A percentile compares a stretch with the other conserved stretches of the same genome.
Conservation (phyloP, 768 basidiomycete genomes). For the Rhizopogon sp. region DNA sequence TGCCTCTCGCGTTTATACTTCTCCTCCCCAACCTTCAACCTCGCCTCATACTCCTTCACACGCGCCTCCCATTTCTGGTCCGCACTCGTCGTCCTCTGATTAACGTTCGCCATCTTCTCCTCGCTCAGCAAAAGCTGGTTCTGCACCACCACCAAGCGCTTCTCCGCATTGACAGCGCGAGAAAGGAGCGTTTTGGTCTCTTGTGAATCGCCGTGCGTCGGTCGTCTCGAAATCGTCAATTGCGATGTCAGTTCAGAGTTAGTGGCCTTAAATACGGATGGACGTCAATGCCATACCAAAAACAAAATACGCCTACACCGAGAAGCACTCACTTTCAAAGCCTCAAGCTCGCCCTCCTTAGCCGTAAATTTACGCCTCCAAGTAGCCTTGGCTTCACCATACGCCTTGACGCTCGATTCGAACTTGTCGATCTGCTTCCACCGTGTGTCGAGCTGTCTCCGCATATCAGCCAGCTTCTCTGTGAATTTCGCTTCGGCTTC, state of each 20-base stretch:
- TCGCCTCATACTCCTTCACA: constrained; percentile 87
- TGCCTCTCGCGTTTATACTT: constrained; percentile 90
- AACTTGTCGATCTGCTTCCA: constrained; percentile 95
- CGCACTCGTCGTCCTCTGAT: constrained; percentile 63
- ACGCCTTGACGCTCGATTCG: constrained; percentile 77
- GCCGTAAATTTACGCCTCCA: constrained; percentile 81
- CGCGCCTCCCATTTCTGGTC: constrained; percentile 93
- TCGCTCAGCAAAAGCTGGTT: constrained; percentile 83
- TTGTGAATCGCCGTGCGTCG: constrained; percentile 54
- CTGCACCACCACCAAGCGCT: constrained; percentile 77
- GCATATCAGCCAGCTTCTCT: constrained; percentile 73
- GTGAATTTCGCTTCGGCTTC: constrained; percentile 68
- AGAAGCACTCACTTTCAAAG: constrained; percentile 66
- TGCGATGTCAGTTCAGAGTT: constrained; percentile 74
- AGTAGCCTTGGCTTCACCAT: constrained; percentile 71
- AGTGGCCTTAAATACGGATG: constrained; percentile 42
- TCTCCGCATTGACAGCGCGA: constrained; percentile 80
- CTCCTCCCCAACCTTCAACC: constrained; percentile 82
- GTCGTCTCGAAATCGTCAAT: constrained; percentile 55
- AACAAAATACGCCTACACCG: too few relatives aligned
- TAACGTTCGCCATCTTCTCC: constrained; percentile 73
- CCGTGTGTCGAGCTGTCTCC: constrained; percentile 80
- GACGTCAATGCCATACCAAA: too few relatives aligned
- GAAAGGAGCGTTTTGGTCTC: constrained; percentile 68
- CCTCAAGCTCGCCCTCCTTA: constrained; percentile 89